phyloP scores from a whole-genome alignment of 305 asterid species.

The Fraxinus greggii region DNA sequence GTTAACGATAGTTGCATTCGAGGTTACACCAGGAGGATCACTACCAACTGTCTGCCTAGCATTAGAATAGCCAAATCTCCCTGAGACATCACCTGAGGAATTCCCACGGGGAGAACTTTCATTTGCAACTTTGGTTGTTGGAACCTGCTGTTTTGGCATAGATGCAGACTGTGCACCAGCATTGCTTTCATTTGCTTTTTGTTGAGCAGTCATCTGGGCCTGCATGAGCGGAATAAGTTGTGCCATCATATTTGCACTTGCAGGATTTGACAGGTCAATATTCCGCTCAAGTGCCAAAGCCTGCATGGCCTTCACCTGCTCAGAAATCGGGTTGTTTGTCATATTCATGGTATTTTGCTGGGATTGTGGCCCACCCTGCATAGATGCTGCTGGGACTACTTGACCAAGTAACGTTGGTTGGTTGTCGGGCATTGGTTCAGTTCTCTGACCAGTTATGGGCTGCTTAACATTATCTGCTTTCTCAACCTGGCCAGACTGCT shows the following conservation, averaged over 20 bases:
- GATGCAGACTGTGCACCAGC: slow-evolving; percentile 49
- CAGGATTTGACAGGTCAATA: slow-evolving; percentile 87
- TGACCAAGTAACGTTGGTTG: slow-evolving; percentile 63
- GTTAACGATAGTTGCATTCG: slow-evolving; percentile 43
- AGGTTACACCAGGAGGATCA: slow-evolving; percentile 46
- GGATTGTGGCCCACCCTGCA: slow-evolving; percentile 52
- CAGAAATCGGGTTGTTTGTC: slow-evolving; percentile 60
- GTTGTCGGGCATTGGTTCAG: slow-evolving; percentile 46
- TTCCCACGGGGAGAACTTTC: slow-evolving; percentile 83
- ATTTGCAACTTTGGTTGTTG: slow-evolving; percentile 61
- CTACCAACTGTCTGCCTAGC: slow-evolving; percentile 65
- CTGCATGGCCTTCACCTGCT: slow-evolving; percentile 88
- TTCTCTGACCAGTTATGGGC: slow-evolving; percentile 52
- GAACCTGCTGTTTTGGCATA: slow-evolving; percentile 59
- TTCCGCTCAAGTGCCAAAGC: slow-evolving; percentile 89
- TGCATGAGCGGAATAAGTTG: slow-evolving; percentile 83
- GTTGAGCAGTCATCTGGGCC: slow-evolving; percentile 77
- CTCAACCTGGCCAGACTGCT: slow-evolving; percentile 52
- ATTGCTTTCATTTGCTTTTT: slow-evolving; percentile 64
- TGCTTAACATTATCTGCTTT: slow-evolving; percentile 58
- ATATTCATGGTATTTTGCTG: slow-evolving; percentile 63
- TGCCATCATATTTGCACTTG: slow-evolving; percentile 71
- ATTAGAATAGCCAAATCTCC: slow-evolving; percentile 75
- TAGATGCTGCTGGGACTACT: slow-evolving; percentile 41
- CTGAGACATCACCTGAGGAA: slow-evolving; percentile 77